These are phyloP conservation scores for Papiliotrema terrestris DNA, from an alignment of 1,284 basidiomycete genomes.

Conservation along the genomic window DNA sequence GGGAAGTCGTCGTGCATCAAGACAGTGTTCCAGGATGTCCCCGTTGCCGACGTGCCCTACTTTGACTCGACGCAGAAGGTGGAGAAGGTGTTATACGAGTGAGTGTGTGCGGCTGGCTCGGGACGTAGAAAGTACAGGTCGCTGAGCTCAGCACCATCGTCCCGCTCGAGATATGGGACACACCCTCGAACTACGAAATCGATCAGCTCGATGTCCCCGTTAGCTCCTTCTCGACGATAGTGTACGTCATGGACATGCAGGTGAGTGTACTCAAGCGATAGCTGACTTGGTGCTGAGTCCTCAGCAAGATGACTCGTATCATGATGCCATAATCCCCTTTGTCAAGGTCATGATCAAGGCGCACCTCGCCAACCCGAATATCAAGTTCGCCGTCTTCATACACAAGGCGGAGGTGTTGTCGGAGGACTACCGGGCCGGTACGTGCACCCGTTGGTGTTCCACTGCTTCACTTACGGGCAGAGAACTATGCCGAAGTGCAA, in stretches of 20 bases:
- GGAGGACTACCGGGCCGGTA: slow-evolving; percentile 88
- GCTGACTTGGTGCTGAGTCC: neutral
- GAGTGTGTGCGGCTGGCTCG: slow-evolving; percentile 47
- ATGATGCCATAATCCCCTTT: slow-evolving; percentile 69
- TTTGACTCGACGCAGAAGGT: slow-evolving; percentile 81
- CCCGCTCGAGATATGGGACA: slow-evolving; percentile 92
- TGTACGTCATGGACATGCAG: slow-evolving; percentile 97
- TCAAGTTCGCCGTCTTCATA: slow-evolving; percentile 88
- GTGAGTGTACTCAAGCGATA: slow-evolving; percentile 51
- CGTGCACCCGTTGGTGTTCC: slow-evolving; percentile 24
- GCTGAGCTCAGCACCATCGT: slow-evolving; percentile 69
- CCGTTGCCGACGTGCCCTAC: slow-evolving; percentile 85
- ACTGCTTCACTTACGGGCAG: slow-evolving; percentile 51
- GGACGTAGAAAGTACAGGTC: neutral
- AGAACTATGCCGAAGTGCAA: slow-evolving; percentile 83
- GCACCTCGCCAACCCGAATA: slow-evolving; percentile 69
- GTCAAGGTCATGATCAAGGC: slow-evolving; percentile 71
- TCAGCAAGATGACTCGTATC: slow-evolving; percentile 52
- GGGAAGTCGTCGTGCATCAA: slow-evolving; percentile 92
- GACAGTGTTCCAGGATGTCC: slow-evolving; percentile 81
- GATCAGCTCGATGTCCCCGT: slow-evolving; percentile 70
- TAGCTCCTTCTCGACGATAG: slow-evolving; percentile 70
- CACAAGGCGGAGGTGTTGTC: slow-evolving; percentile 93
- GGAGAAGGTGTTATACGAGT: slow-evolving; percentile 76
- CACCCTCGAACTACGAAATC: slow-evolving; percentile 76